Percentiles rank a stretch among this genome's conserved stretches.
These are phyloP conservation scores for Pythium dissimile DNA, from an alignment of 352 stramenopile species.

Conservation along the genomic window DNA sequence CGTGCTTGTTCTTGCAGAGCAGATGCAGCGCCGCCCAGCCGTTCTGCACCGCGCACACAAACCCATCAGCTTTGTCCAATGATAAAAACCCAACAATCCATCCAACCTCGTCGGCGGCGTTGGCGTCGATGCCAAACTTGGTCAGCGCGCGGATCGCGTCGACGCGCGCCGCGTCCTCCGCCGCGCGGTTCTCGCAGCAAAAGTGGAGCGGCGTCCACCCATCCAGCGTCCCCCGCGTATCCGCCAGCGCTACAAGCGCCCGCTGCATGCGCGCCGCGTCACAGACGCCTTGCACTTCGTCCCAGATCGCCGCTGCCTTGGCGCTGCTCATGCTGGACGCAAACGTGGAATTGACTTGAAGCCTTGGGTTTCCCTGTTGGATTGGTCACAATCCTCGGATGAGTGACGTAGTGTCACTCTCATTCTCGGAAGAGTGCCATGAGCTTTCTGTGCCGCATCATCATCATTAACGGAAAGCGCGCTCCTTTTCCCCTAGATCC, in stretches of 20 bases:
- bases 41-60: constrained; percentile 27
- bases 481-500: too few species aligned
- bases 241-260: constrained; percentile 15
- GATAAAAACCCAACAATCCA: neutral
- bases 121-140: constrained; percentile 33
- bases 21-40: constrained; percentile 72
- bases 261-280: constrained; percentile 36
- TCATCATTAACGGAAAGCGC: too few species aligned
- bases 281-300: constrained; percentile 66
- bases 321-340: constrained; percentile 21
- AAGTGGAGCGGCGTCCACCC: constrained; percentile 82
- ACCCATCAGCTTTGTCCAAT: neutral
- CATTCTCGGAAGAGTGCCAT: neutral
- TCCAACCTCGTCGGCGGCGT: constrained; percentile 63
- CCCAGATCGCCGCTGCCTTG: constrained; percentile 46
- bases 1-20: constrained; percentile 37
- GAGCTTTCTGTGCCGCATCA: too few species aligned
- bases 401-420: neutral
- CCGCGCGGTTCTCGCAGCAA: constrained; percentile 55
- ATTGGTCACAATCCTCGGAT: constrained; percentile 1
- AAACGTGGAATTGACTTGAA: too few species aligned
- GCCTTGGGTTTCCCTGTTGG: too few species aligned
- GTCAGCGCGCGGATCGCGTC: constrained; percentile 41
- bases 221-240: constrained; percentile 35
- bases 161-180: constrained; percentile 35